Conservation (phyloP, 2,329 filamentous ascomycete species). For the Colletotrichum sp. region DNA sequence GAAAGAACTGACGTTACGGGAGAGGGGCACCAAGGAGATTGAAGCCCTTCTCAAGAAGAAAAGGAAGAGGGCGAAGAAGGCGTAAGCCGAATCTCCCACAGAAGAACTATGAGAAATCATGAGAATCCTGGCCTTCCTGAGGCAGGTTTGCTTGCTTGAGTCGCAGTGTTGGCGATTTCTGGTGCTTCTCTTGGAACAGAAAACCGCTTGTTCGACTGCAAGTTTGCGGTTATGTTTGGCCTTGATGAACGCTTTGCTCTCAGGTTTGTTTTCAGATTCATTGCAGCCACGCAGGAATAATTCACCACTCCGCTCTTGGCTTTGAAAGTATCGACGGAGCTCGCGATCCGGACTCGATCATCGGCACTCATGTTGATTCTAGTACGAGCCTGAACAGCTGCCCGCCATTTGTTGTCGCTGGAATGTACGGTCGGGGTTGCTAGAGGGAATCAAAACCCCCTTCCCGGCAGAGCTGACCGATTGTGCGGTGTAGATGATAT, state of each 20-base stretch:
- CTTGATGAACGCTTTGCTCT: neutral
- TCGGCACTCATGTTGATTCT: neutral
- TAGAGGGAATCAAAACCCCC: neutral
- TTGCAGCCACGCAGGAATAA: neutral
- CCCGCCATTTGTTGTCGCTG: neutral
- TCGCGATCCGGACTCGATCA: neutral
- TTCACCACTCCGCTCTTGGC: neutral
- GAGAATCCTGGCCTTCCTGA: neutral
- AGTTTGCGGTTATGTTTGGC: neutral
- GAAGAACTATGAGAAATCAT: neutral
- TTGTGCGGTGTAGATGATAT: neutral
- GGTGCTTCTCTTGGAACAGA: neutral
- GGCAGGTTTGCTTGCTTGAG: neutral
- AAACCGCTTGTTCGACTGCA: neutral
- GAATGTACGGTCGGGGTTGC: neutral
- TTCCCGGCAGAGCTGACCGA: neutral
- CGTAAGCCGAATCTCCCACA: neutral
- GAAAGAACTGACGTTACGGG: slow-evolving; percentile 79
- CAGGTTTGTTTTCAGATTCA: neutral
- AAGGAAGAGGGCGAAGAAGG: slow-evolving; percentile 28
- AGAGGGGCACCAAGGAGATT: slow-evolving; percentile 73
- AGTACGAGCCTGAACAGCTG: neutral
- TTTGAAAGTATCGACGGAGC: neutral
- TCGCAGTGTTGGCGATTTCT: neutral
- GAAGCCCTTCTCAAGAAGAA: slow-evolving; percentile 63